Conservation (phyloP, 2,329 filamentous ascomycete genomes). For the Ascochyta rabiei region DNA sequence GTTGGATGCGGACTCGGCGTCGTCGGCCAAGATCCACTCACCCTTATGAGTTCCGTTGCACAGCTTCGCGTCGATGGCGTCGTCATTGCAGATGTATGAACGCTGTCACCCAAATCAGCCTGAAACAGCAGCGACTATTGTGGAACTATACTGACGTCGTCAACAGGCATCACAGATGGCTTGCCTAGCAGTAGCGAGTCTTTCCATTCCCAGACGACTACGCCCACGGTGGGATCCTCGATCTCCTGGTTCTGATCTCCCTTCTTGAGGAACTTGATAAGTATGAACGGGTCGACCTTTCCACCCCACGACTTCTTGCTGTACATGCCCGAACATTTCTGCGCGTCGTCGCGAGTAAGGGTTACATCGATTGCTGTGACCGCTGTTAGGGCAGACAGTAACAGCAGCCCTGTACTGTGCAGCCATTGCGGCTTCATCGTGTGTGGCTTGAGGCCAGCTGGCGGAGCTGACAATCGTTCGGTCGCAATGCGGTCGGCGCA, state of each 20-base stretch:
- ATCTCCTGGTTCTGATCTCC: conserved; percentile 59
- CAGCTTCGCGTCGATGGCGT: conserved; percentile 68
- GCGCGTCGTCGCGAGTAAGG: conserved; percentile 65
- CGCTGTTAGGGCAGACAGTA: conserved; percentile 40
- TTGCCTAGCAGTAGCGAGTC: conserved; percentile 82
- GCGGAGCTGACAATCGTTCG: conserved; percentile 26
- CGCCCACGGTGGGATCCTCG: conserved; percentile 76
- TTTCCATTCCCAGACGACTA: conserved; percentile 93
- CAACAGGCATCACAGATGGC: conserved; percentile 46
- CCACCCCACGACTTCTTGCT: conserved; percentile 88
- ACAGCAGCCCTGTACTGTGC: conserved; percentile 41
- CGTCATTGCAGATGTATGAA: conserved; percentile 77
- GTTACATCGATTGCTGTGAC: conserved; percentile 47
- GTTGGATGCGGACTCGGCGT: conserved; percentile 73
- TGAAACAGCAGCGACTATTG: not conserved
- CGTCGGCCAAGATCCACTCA: conserved; percentile 79
- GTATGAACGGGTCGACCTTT: conserved; percentile 84
- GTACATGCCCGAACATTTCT: conserved; percentile 95
- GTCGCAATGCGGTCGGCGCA: not conserved
- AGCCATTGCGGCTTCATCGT: conserved; percentile 31
- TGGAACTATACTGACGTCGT: conserved; percentile 30
- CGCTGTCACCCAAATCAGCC: conserved; percentile 52
- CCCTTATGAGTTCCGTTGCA: conserved; percentile 82
- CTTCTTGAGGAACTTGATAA: conserved; percentile 74
- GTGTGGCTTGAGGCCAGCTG: conserved; percentile 39